Evolutionary conservation across 305 asterid species (phyloP), one percentile per base, ranked within the genome.

Genomic region (Striga hermonthica): DNA sequence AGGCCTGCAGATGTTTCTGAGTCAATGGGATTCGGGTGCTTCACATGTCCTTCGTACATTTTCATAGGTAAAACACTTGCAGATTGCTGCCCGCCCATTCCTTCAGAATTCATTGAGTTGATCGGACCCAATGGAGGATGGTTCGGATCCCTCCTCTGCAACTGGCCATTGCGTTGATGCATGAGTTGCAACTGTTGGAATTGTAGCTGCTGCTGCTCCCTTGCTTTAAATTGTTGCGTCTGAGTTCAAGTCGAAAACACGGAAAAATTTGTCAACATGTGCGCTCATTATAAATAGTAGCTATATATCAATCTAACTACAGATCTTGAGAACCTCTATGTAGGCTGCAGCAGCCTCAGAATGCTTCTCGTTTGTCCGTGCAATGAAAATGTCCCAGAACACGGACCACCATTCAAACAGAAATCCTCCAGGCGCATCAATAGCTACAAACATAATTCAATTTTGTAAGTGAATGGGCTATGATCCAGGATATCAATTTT

Each of bases 401-500:
- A 86, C 95, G 40, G 96, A 89, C 95, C 96, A 89, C 96, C 96
- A 89, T 50, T 89, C 97, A 49, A 87, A 87, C 13, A 89, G 85
- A 81, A 89, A 89, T 52, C 97, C 97, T 56, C 97, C 95, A 34
- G 97, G 97, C 3, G 97, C 97, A 79, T 89, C 97, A 75, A 89
- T 89, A 47, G 97, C 95, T 89, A 76, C 75, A 74, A 71, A 63
- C 48, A 59, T 4, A 54, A 60, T 41, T 9, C n/a, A 58, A 37
- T 48, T 48, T 9, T 6, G 41, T 52, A 15, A 59, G 54, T 44
- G 14, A 22, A 7, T 52, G 47, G 52, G 62, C n/a, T 4, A 37
- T 59, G 60, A 58, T 59, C 60, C 10, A 38, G 9, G 50, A 36
- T 50, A 13, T 9, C 71, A 50, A 54, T 16, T 58, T n/a, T n/a